Conservation (phyloP, 305 asterid species). For the Fraxinus nigra region DNA sequence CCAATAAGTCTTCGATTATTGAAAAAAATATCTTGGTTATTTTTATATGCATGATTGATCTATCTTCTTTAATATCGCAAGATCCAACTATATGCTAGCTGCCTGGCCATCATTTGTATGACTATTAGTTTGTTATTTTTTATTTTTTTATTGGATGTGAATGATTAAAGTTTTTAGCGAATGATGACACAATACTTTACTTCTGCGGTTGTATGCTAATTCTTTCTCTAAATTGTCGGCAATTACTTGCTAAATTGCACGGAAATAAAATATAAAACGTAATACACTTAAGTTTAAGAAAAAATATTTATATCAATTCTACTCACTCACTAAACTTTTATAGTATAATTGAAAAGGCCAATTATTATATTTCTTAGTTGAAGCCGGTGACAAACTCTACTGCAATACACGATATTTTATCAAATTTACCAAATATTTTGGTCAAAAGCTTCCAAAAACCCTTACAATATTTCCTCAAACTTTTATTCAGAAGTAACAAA, state of each 20-base stretch:
- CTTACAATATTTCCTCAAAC: background rate
- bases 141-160: background rate
- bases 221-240: background rate
- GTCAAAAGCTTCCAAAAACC: background rate
- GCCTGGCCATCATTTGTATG: slow-evolving; percentile 9
- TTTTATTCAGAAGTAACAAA: background rate
- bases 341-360: background rate
- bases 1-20: background rate
- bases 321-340: too few relatives aligned
- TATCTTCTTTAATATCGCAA: background rate
- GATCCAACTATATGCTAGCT: background rate
- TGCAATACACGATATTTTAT: too few relatives aligned
- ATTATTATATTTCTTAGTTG: background rate
- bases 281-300: too few relatives aligned
- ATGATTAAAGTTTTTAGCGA: background rate
- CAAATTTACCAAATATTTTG: background rate
- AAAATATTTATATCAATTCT: too few relatives aligned
- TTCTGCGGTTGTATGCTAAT: background rate
- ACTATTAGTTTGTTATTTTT: background rate
- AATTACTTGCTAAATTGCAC: background rate
- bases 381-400: background rate
- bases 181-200: background rate
- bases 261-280: background rate
- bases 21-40: slow-evolving; percentile 19
- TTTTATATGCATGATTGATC: slow-evolving; percentile 25